These are phyloP conservation scores for Pleurotus eryngii DNA, from an alignment of 768 basidiomycete genomes.

Conservation along the genomic window DNA sequence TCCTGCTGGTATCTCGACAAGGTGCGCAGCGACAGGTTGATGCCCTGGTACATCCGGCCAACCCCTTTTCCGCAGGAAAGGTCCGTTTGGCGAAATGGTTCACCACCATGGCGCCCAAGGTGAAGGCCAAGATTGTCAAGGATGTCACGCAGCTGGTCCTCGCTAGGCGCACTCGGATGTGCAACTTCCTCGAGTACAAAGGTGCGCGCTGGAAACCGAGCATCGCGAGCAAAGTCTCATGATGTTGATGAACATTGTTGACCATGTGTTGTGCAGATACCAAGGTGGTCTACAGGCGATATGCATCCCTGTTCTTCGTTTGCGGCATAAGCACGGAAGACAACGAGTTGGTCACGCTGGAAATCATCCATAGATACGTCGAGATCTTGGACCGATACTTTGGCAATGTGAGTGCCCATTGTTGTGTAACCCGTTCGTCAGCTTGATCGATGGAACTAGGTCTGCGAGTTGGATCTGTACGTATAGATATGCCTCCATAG, in stretches of 20 bases:
- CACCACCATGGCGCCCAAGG: constrained; percentile 74
- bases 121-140: constrained; percentile 88
- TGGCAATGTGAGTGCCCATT: constrained; percentile 68
- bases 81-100: constrained; percentile 97
- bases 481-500: constrained; percentile 16
- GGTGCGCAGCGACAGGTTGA: constrained; percentile 39
- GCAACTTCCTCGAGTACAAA: constrained; percentile 96
- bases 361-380: constrained; percentile 92
- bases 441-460: constrained; percentile 41
- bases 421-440: background rate
- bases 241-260: background rate
- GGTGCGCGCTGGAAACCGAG: constrained; percentile 43
- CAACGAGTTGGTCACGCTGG: constrained; percentile 90
- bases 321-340: constrained; percentile 79
- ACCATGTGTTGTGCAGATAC: constrained; percentile 12
- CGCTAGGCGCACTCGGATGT: constrained; percentile 85
- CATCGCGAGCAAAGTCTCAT: no score
- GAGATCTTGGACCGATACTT: constrained; percentile 90
- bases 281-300: constrained; percentile 92
- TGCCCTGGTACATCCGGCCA: background rate
- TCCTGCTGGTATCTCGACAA: constrained; percentile 92
- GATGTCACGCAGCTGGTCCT: constrained; percentile 94
- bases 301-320: constrained; percentile 95
- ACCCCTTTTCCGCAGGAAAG: constrained; percentile 58
- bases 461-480: constrained; percentile 91